Evolutionary conservation across 169 alveolate genomes (phyloP).

Genomic region (Eimeria necatrix): DNA sequence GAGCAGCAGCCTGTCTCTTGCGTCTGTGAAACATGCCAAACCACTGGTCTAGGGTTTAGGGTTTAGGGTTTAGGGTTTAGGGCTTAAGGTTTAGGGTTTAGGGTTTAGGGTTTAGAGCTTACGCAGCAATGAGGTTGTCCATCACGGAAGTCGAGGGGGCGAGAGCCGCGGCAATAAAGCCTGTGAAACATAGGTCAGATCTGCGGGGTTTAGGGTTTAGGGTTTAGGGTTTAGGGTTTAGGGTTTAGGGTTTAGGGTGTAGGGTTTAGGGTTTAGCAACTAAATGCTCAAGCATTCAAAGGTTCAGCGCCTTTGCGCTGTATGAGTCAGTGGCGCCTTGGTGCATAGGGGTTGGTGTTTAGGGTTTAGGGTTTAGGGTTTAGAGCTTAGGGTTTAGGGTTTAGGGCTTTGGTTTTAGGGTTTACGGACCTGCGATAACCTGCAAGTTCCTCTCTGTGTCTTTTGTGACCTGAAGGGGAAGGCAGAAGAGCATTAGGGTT

Average conservation of each 20-base stretch:
- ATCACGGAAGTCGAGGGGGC: background rate
- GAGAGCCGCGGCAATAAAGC: background rate
- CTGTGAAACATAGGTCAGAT: background rate
- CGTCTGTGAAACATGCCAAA: too few species aligned
- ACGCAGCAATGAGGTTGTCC: background rate
- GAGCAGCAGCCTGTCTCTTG: too few species aligned
- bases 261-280: background rate
- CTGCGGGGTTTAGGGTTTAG: background rate
- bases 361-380: constrained; percentile 10
- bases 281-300: background rate
- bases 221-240: background rate
- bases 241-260: background rate
- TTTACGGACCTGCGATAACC: background rate
- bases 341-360: background rate
- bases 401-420: too few species aligned
- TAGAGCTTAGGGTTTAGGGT: background rate
- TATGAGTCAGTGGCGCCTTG: background rate
- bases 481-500: background rate
- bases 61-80: background rate
- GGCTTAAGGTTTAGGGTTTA: constrained; percentile 1
- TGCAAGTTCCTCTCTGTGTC: background rate
- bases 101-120: background rate
- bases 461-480: background rate
- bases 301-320: background rate
- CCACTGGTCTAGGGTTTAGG: too few species aligned